phyloP scores from a whole-genome alignment of 345 rosid species.

The Corymbia maculata region DNA sequence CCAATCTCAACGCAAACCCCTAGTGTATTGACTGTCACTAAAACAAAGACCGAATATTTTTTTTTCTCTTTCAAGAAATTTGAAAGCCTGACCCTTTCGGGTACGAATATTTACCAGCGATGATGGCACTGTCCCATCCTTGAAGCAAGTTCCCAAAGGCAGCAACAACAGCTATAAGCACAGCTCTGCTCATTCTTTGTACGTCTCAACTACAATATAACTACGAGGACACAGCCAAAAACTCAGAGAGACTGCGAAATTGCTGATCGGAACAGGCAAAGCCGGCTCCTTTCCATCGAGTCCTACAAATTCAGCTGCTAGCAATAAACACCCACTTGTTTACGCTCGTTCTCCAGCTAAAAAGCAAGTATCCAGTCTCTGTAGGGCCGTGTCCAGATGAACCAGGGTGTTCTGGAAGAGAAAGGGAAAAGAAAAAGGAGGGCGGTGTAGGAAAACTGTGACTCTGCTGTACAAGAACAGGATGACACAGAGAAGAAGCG shows the following conservation, averaged over 20 bases:
- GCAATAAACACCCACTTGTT: neutral
- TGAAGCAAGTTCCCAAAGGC: conserved; percentile 91
- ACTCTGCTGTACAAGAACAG: neutral
- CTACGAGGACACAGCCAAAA: neutral
- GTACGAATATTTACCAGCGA: conserved; percentile 54
- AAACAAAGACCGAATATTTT: neutral
- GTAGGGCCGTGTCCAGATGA: neutral
- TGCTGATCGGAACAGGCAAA: neutral
- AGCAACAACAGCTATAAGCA: conserved; percentile 82
- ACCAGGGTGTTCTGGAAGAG: neutral
- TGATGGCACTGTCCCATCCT: conserved; percentile 99
- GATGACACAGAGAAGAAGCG: neutral
- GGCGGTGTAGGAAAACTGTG: neutral
- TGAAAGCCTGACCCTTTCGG: neutral
- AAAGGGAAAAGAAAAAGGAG: neutral
- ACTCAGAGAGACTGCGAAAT: neutral
- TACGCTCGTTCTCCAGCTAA: neutral
- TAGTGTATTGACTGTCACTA: neutral
- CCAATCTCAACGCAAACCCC: neutral
- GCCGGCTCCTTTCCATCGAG: neutral
- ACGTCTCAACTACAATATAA: no score
- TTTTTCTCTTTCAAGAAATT: neutral
- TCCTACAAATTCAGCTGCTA: neutral
- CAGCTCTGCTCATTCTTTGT: conserved; percentile 65
- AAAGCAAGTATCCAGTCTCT: neutral